phyloP scores from a whole-genome alignment of 2,329 filamentous ascomycete species.

The Aspergillus brasiliensis region DNA sequence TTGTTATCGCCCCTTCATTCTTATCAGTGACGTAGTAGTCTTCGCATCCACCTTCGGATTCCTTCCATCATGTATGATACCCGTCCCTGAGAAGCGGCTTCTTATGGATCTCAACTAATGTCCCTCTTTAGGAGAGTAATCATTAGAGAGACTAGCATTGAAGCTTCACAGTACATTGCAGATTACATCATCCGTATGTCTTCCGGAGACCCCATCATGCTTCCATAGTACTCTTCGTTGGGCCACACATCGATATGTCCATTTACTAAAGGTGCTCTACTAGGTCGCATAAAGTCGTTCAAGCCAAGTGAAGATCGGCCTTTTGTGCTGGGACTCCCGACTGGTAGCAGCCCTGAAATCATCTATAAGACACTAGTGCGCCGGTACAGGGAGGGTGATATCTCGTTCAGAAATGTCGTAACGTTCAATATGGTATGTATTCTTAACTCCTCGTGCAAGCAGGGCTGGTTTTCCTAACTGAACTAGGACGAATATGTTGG shows the following conservation, averaged over 20 bases:
- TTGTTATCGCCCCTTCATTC: neutral
- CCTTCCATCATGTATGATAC: slow-evolving; percentile 27
- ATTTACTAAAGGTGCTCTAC: neutral
- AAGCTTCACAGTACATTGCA: slow-evolving; percentile 74
- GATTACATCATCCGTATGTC: slow-evolving; percentile 72
- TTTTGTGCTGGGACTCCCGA: slow-evolving; percentile 81
- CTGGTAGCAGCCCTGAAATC: slow-evolving; percentile 75
- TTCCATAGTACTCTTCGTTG: too few relatives aligned
- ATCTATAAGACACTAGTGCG: slow-evolving; percentile 76
- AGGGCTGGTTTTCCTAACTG: slow-evolving; percentile 14
- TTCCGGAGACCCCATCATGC: neutral
- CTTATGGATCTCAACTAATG: slow-evolving; percentile 13
- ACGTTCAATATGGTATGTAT: slow-evolving; percentile 82
- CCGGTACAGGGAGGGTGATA: slow-evolving; percentile 51
- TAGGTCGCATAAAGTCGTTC: slow-evolving; percentile 77
- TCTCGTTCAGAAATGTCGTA: slow-evolving; percentile 85
- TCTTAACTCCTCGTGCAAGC: neutral
- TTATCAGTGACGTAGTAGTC: slow-evolving; percentile 31
- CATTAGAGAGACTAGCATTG: slow-evolving; percentile 70
- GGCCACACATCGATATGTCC: too few relatives aligned
- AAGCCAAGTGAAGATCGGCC: slow-evolving; percentile 70
- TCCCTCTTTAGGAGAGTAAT: slow-evolving; percentile 70
- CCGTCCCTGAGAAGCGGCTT: neutral
- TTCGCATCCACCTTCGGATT: neutral
- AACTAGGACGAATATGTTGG: slow-evolving; percentile 80